These are phyloP conservation scores for Pichia sp. DNA, from an alignment of 1,139 yeast species.

Conservation along the genomic window DNA sequence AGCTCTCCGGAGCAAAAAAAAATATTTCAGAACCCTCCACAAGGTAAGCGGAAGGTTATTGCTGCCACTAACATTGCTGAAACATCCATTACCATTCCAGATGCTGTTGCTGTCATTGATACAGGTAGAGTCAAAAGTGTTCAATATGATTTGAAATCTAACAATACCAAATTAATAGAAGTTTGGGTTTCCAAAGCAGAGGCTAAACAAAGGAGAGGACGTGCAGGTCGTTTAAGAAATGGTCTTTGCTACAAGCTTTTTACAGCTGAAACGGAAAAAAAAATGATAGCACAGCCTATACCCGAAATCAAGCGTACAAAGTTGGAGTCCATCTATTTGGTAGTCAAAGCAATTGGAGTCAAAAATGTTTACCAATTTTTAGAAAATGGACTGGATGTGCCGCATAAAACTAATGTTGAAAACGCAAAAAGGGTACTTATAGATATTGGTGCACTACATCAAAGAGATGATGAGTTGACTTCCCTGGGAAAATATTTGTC, in stretches of 20 bases:
- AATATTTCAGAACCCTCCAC: conserved; percentile 58
- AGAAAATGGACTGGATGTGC: conserved; percentile 77
- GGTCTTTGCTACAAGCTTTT: conserved; percentile 83
- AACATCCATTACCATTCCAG: conserved; percentile 73
- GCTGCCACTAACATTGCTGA: conserved; percentile 80
- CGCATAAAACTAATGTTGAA: conserved; percentile 53
- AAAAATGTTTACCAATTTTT: conserved; percentile 66
- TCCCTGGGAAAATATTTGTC: conserved; percentile 80
- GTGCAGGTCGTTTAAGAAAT: conserved; percentile 92
- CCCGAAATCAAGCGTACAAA: conserved; percentile 88
- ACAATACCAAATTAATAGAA: conserved; percentile 71
- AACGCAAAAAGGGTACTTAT: conserved; percentile 60
- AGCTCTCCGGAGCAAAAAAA: conserved; percentile 76
- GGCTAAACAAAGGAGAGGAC: conserved; percentile 88
- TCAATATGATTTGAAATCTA: conserved; percentile 61
- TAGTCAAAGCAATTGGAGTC: conserved; percentile 87
- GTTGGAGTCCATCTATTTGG: conserved; percentile 73
- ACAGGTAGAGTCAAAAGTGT: conserved; percentile 81
- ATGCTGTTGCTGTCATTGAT: conserved; percentile 89
- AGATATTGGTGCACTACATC: conserved; percentile 68
- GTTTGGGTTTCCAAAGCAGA: conserved; percentile 90
- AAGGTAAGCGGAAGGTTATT: conserved; percentile 67
- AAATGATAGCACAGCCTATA: conserved; percentile 68
- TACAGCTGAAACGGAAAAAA: conserved; percentile 55
- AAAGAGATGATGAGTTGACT: conserved; percentile 50